Conservation (phyloP, 2,329 filamentous ascomycete genomes). For the Graphiopsis chlorocephala region DNA sequence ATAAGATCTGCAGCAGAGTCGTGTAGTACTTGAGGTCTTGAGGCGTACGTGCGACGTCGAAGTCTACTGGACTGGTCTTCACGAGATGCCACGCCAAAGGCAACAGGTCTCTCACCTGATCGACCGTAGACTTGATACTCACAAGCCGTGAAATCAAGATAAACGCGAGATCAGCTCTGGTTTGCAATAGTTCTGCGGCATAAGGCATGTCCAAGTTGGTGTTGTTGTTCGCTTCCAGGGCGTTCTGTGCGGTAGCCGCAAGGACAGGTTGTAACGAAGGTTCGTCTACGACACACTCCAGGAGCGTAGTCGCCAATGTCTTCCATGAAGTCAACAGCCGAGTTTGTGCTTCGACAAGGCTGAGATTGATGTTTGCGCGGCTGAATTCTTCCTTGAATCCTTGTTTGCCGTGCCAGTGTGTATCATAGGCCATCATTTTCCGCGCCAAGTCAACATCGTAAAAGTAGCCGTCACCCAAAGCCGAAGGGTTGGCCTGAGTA, state of each 20-base stretch:
- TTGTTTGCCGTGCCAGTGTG: constrained; percentile 65
- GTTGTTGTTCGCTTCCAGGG: constrained; percentile 72
- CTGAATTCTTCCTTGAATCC: constrained; percentile 82
- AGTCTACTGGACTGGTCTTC: constrained; percentile 52
- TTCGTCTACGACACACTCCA: constrained; percentile 56
- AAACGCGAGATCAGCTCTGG: constrained; percentile 76
- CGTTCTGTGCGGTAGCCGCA: constrained; percentile 71
- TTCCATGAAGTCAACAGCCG: constrained; percentile 87
- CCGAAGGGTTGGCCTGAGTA: constrained; percentile 51
- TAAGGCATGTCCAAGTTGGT: constrained; percentile 72
- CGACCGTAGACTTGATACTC: constrained; percentile 47
- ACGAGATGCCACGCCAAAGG: constrained; percentile 60
- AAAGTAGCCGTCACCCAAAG: constrained; percentile 73
- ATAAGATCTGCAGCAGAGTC: constrained; percentile 77
- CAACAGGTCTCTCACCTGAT: constrained; percentile 55
- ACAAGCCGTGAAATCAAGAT: constrained; percentile 78
- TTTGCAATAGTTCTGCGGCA: constrained; percentile 74
- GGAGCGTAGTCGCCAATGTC: constrained; percentile 79
- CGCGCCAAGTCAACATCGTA: constrained; percentile 77
- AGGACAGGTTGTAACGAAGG: constrained; percentile 65
- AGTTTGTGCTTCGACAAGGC: constrained; percentile 87
- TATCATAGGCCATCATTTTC: constrained; percentile 72
- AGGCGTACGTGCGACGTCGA: constrained; percentile 57
- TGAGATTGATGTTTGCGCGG: constrained; percentile 85
- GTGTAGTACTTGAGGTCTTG: constrained; percentile 72